phyloP scores from a whole-genome alignment of 2,329 filamentous ascomycete species.

The Penicillium sp. region DNA sequence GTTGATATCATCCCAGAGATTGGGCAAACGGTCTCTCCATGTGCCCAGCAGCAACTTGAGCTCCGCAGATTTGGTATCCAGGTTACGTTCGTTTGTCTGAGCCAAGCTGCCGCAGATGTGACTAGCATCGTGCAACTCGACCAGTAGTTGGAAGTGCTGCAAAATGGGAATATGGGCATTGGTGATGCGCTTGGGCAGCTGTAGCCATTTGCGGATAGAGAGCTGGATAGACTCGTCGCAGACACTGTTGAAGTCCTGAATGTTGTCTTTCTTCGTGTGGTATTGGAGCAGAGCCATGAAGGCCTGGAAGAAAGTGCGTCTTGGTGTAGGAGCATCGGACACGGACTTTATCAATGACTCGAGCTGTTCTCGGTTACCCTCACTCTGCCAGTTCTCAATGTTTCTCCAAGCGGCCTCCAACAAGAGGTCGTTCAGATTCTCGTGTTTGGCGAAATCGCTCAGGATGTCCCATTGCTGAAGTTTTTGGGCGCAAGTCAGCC shows the following conservation, averaged over 20 bases:
- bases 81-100: slow-evolving; percentile 77
- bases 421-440: slow-evolving; percentile 95
- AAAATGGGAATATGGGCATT: slow-evolving; percentile 93
- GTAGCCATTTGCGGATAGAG: slow-evolving; percentile 97
- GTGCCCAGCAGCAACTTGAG: slow-evolving; percentile 90
- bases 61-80: slow-evolving; percentile 93
- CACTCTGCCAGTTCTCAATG: slow-evolving; percentile 89
- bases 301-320: slow-evolving; percentile 94
- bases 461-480: slow-evolving; percentile 98
- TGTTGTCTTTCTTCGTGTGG: slow-evolving; percentile 81
- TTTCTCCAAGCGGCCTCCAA: slow-evolving; percentile 95
- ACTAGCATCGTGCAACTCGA: slow-evolving; percentile 95
- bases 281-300: slow-evolving; percentile 97
- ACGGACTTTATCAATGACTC: slow-evolving; percentile 95
- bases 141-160: slow-evolving; percentile 96
- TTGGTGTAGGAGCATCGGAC: slow-evolving; percentile 93
- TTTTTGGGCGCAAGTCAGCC: slow-evolving; percentile 96
- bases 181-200: slow-evolving; percentile 89
- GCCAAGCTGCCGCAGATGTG: slow-evolving; percentile 91
- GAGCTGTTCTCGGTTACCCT: slow-evolving; percentile 82
- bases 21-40: slow-evolving; percentile 93
- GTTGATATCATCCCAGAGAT: slow-evolving; percentile 99
- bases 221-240: slow-evolving; percentile 97
- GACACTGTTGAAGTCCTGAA: slow-evolving; percentile 79
- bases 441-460: slow-evolving; percentile 96